These are phyloP conservation scores for Cystobasidium sp. DNA, from an alignment of 1,284 basidiomycete genomes.

Conservation along the genomic window DNA sequence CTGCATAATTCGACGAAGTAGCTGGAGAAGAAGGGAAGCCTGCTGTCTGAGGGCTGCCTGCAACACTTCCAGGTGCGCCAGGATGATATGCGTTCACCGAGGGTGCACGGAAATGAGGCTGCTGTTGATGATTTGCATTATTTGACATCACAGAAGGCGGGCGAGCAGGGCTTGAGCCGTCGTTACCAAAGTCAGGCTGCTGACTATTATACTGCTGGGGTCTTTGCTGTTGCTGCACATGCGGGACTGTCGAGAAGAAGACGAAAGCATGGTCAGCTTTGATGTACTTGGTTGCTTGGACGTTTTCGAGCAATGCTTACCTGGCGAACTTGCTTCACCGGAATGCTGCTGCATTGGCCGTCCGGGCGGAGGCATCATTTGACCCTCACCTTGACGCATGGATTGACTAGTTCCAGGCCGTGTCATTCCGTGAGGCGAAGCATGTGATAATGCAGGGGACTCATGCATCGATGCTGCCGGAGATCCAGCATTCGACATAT, in stretches of 20 bases:
- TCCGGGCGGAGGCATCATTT: slow-evolving; percentile 17
- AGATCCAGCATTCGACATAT: slow-evolving; percentile 10
- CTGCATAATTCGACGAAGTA: not conserved
- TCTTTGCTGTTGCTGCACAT: slow-evolving; percentile 17
- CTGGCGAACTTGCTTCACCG: slow-evolving; percentile 10
- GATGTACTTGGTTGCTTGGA: not conserved
- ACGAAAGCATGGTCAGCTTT: not conserved
- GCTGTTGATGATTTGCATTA: not conserved
- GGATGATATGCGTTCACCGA: slow-evolving; percentile 24
- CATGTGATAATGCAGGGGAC: slow-evolving; percentile 14
- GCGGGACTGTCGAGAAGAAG: not conserved
- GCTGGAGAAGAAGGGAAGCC: not conserved
- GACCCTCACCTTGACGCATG: not conserved
- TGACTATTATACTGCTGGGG: not conserved
- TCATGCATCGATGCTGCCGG: slow-evolving; percentile 30
- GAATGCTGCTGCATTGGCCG: slow-evolving; percentile 2
- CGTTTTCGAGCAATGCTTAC: not conserved
- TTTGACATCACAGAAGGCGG: slow-evolving; percentile 34
- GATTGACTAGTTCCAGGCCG: slow-evolving; percentile 13
- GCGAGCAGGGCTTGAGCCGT: slow-evolving; percentile 21
- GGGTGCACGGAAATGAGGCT: slow-evolving; percentile 32
- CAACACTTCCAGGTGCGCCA: slow-evolving; percentile 8
- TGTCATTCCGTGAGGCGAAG: slow-evolving; percentile 12
- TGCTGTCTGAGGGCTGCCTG: slow-evolving; percentile 23
- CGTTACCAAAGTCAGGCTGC: slow-evolving; percentile 1